phyloP scores from a whole-genome alignment of 257 asterid species.

The Scutellaria baicalensis region DNA sequence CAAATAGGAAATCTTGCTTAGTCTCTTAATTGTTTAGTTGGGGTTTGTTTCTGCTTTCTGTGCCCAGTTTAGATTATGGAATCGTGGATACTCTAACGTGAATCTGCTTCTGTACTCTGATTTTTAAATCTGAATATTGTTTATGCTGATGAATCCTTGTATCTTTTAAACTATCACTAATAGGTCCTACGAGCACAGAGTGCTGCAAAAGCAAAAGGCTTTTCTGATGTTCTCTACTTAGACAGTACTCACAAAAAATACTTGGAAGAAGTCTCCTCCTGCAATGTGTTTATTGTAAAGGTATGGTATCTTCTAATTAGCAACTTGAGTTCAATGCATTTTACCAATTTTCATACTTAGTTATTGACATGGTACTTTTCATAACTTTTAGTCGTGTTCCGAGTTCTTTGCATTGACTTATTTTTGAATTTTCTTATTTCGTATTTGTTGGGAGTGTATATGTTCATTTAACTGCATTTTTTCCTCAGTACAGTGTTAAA shows the following conservation, averaged over 20 bases:
- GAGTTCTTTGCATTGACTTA: neutral
- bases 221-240: constrained; percentile 82
- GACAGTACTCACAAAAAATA: constrained; percentile 71
- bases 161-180: neutral
- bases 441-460: neutral
- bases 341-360: neutral
- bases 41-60: neutral
- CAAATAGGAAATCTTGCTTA: neutral
- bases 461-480: neutral
- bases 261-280: constrained; percentile 95
- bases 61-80: neutral
- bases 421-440: neutral
- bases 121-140: neutral
- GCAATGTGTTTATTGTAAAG: constrained; percentile 93
- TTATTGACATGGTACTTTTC: neutral
- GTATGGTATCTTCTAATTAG: constrained; percentile 28
- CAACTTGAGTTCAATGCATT: neutral
- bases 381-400: neutral
- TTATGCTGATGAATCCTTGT: neutral
- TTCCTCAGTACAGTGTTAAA: neutral
- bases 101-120: neutral
- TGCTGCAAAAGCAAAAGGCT: constrained; percentile 93
- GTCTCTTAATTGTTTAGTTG: neutral
- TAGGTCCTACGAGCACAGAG: constrained; percentile 91
- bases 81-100: neutral